Conservation (phyloP, 257 asterid species). For the Nicotiana attenuata region DNA sequence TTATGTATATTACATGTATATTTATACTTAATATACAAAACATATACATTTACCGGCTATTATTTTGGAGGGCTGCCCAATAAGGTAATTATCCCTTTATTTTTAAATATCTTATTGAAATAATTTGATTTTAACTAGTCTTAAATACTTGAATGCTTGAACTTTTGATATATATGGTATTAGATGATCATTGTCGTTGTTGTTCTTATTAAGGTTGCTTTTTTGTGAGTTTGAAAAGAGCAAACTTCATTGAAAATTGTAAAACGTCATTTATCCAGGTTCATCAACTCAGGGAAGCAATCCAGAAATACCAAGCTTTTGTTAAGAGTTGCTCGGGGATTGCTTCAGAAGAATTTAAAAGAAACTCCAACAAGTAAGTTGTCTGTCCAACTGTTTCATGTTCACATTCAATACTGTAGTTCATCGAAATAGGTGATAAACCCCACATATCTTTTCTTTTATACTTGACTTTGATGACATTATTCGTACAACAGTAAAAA, state of each 20-base stretch:
- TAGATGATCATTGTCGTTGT: no score
- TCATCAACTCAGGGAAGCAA: slow-evolving; percentile 18
- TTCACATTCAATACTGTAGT: neutral
- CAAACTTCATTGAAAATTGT: neutral
- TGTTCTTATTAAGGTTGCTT: neutral
- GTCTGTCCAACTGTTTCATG: neutral
- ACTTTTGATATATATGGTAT: neutral
- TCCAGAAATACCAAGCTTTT: slow-evolving; percentile 13
- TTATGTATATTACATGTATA: no score
- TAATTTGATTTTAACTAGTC: neutral
- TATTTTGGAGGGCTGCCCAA: neutral
- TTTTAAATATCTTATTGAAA: no score
- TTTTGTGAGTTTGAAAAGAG: slow-evolving; percentile 2
- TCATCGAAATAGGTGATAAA: neutral
- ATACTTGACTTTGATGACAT: neutral
- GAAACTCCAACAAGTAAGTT: slow-evolving; percentile 17
- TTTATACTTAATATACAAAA: no score
- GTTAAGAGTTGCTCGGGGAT: slow-evolving; percentile 6
- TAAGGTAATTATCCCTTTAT: no score
- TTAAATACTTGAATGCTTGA: neutral
- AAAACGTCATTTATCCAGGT: slow-evolving; percentile 7
- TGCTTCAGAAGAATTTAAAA: slow-evolving; percentile 5
- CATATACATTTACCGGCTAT: no score
- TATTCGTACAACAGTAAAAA: neutral
- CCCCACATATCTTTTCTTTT: neutral